Base-by-base conservation (phyloP, 495 filamentous ascomycete genomes). In the Trichoderma erinaceum region DNA sequence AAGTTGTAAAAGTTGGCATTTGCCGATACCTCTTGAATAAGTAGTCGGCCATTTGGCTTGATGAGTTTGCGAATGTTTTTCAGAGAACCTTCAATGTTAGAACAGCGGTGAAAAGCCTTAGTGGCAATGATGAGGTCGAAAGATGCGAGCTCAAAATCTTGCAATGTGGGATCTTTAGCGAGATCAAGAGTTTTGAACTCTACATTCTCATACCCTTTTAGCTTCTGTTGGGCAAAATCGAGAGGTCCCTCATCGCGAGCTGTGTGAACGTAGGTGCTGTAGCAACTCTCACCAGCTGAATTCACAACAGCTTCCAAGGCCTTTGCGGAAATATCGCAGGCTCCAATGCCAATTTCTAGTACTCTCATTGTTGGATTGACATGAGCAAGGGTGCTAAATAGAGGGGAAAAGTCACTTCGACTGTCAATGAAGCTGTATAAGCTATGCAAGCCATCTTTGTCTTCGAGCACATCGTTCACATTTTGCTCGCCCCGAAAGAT, bases 61-160 rank as follows among this genome's bases (percentile, higher is more conserved):
- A 83, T 70, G 6, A 80, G 65, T 21, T 67, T 71, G 1, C 73
- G 71, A 0, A 82, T 66, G 61, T 82, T 78, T 3, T 5, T 13
- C 0, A 86, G 67, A 3, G 82, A 76, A 1, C 71, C 35, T 0
- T 68, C 32, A 0, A 85, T 66, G 13, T 64, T 69, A 3, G 77
- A 71, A 0, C 82, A 84, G 0, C 82, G 79, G 63, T 85, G 82
- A 0, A 86, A 65, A 1, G 76, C 73, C 41, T 76, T 77, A 18
- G 71, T 56, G 10, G 75, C 74, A 12, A 75, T 46, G 44, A 76
- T 71, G 23, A 76, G 50, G 46, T 75, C 74, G 69, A 75, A 78
- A 16, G 65, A 64, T 0, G 43, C 68, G 15, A 50, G 29, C 13
- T 74, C 68, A 66, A 79, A 76, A 2, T 75, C 76, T 52, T 79